These are phyloP conservation scores for Hymenoscyphus albidus DNA, from an alignment of 2,329 filamentous ascomycete genomes.

Conservation along the genomic window DNA sequence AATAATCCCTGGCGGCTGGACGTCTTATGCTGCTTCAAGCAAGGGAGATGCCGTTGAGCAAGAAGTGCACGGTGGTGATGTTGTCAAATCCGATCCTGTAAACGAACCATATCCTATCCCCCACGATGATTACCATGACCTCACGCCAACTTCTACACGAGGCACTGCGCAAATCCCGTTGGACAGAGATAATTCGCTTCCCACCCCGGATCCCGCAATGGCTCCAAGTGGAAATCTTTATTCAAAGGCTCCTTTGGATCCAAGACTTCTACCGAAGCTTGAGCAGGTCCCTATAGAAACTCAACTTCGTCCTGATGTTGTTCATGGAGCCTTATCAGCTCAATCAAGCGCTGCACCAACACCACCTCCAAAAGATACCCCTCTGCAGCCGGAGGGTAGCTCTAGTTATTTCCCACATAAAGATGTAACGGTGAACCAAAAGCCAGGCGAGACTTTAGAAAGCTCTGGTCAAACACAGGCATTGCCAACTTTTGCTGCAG, in stretches of 20 bases:
- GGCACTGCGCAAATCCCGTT: conserved; percentile 8
- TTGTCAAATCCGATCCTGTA: conserved; percentile 5
- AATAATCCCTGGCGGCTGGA: conserved; percentile 33
- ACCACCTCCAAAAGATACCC: conserved; percentile 44
- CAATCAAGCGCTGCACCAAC: conserved; percentile 41
- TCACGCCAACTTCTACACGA: conserved; percentile 27
- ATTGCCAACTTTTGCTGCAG: conserved; percentile 14
- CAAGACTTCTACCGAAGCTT: conserved; percentile 23
- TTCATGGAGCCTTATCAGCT: conserved; percentile 33
- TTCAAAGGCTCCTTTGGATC: conserved; percentile 24
- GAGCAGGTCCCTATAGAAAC: conserved; percentile 23
- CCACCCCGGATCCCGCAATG: conserved; percentile 25
- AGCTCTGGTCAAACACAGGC: conserved; percentile 15
- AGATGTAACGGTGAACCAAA: conserved; percentile 9
- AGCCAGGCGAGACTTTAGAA: conserved; percentile 11
- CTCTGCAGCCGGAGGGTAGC: conserved; percentile 12
- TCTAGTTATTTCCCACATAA: conserved; percentile 21
- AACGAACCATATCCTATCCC: conserved; percentile 8
- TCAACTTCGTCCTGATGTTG: conserved; percentile 25
- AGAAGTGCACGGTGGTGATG: background rate
- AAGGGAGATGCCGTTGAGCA: conserved; percentile 16
- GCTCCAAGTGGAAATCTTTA: conserved; percentile 27
- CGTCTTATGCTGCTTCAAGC: conserved; percentile 30
- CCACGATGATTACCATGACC: conserved; percentile 19
- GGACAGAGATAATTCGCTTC: conserved; percentile 16